Evolutionary conservation across 352 stramenopile genomes (phyloP), one percentile per base, ranked within the genome.

Genomic region (Globisporangium perplexum): DNA sequence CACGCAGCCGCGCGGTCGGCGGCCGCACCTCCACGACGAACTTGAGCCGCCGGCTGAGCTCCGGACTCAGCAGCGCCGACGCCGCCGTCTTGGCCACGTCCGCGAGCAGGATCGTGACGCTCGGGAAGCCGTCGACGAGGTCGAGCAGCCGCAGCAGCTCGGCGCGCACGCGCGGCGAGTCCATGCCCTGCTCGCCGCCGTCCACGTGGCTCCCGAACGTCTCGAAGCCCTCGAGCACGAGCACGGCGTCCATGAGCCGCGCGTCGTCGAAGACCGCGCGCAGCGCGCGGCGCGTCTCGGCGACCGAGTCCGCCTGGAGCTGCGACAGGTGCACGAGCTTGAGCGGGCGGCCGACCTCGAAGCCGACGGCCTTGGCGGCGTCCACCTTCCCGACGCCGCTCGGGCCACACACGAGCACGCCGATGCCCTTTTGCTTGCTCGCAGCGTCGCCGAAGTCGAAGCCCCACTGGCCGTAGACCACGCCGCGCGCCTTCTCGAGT

Each of bases 151-250:
- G 75, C 68, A 86, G 68, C 45, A 88, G 66, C 47, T 93, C 83
- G 62, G 90, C 71, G 22, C 73, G 74, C 62, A 90, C 83, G 30
- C 79, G 75, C 31, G 82, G 82, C 38, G 76, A 87, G 47, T 93
- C 82, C 52, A 88, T 75, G 20, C 66, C 71, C 22, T 86, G 57
- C n/a, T 68, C 76, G 30, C 72, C 64, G 28, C 71, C 74, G 62
- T 91, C 83, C 31, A 90, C 63, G 50, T 89, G 71, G 55, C 74
- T 86, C 42, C 77, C 86, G 58, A 96, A 92, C 30, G 83, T 83
- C 66, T 96, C 86, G 45, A 96, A 95, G 35, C 84, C 86, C 24
- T 89, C 85, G 28, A 96, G 71, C 33, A 94, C 80, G 2, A 94
- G 68, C 38, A 96, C 83, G 0, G 84, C 77, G 58, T 95, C 86